Conservation (phyloP, 1,284 basidiomycete genomes). For the Malassezia cuniculi region DNA sequence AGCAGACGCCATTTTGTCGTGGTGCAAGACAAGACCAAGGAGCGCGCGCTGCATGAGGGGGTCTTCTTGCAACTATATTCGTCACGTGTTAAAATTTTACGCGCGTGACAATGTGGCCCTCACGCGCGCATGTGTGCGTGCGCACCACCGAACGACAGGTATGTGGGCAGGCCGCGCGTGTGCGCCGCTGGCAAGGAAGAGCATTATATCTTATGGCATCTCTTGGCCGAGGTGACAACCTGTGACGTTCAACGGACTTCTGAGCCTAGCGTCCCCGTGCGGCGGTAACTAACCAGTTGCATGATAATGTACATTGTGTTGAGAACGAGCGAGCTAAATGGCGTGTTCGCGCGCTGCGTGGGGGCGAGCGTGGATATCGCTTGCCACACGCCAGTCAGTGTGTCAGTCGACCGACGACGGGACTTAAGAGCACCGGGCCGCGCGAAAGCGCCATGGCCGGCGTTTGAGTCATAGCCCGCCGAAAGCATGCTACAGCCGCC, state of each 20-base stretch:
- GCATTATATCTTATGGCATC: constrained; percentile 11
- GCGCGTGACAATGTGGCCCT: neutral
- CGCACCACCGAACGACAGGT: neutral
- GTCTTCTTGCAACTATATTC: too few relatives aligned
- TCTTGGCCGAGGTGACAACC: constrained; percentile 12
- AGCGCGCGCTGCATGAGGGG: too few relatives aligned
- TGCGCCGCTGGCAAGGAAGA: constrained; percentile 6
- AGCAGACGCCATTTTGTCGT: constrained; percentile 27
- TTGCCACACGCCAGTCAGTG: too few relatives aligned
- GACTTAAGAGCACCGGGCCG: constrained; percentile 18
- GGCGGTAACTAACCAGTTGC: too few relatives aligned
- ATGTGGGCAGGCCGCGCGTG: neutral
- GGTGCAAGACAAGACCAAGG: too few relatives aligned
- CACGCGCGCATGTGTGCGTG: neutral
- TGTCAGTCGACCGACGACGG: constrained; percentile 6
- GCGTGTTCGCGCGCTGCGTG: too few relatives aligned
- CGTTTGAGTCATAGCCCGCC: constrained; percentile 20
- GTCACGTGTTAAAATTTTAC: constrained; percentile 2
- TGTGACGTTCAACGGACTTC: constrained; percentile 9
- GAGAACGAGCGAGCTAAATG: too few relatives aligned
- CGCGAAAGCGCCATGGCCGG: constrained; percentile 11
- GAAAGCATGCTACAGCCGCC: constrained; percentile 2
- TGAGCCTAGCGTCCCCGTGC: constrained; percentile 2
- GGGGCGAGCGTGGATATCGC: too few relatives aligned
- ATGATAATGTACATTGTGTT: too few relatives aligned